Base-by-base conservation (phyloP, 106 monocot genomes). In the Platanthera guangdongensis region DNA sequence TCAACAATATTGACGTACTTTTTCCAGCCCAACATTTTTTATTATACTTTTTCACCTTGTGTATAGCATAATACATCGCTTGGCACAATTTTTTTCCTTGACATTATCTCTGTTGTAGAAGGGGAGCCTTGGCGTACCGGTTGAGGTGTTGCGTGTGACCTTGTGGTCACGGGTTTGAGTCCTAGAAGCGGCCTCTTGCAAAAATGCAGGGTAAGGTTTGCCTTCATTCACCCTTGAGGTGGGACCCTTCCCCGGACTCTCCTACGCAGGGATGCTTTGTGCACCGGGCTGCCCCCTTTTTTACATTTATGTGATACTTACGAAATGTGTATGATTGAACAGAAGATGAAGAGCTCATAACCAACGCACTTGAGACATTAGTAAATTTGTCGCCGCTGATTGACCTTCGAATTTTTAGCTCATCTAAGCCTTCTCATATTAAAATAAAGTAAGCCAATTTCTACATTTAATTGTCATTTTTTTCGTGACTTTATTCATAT, bases 311-410 rank as follows among this genome's bases (percentile, higher is more conserved):
- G 45, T 57, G 50, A 72, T 47, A 21, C 51, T 70, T 18, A 14
- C 52, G 55, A 68, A 14, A 71, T 30, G 68, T 78, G 16, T 80
- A 19, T 48, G 51, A 51, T 74, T 73, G 50, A 63, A 65, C 86
- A 94, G 94, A 94, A 81, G 99, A 94, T 73, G 99, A 99, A 77
- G 99, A 99, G 75, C 94, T 99, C 67, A 79, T 94, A 82, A 94
- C 94, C 48, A 99, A 99, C 84, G 92, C 94, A 55, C 86, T 99
- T 9, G 99, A 99, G 86, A 90, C 99, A 50, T 70, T 99, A 79
- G 94, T 99, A 53, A 99, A 94, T 82, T 69, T 99, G 73, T 86
- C 99, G 47, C 94, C 94, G 22, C 72, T 94, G 52, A 59, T 94
- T 50, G 99, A 99, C 76, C 89, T 99, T 25, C 86, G 99, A 46